phyloP scores from a whole-genome alignment of 2,329 filamentous ascomycete genomes.

The Fusarium sp. region DNA sequence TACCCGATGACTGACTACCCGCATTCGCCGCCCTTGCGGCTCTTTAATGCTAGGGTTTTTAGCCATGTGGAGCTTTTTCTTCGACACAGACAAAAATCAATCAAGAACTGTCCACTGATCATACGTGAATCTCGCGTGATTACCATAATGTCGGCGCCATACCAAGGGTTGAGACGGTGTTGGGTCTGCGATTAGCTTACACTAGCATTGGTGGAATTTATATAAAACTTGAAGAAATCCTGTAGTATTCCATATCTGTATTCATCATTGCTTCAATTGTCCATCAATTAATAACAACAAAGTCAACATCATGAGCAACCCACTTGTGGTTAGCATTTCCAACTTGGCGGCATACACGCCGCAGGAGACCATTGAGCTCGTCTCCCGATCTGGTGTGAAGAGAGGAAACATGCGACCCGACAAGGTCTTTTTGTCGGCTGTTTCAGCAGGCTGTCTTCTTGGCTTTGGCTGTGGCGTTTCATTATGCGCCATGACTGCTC shows the following conservation, averaged over 20 bases:
- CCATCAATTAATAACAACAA: background rate
- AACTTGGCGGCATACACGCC: slow-evolving; percentile 38
- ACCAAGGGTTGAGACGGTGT: background rate
- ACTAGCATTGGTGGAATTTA: background rate
- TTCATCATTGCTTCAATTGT: background rate
- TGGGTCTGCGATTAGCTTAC: background rate
- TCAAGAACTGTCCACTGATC: background rate
- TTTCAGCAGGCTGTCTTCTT: slow-evolving; percentile 38
- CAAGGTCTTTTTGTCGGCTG: slow-evolving; percentile 38
- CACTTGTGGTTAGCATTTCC: slow-evolving; percentile 29
- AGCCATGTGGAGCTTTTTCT: background rate
- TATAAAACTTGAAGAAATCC: background rate
- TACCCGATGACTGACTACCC: background rate
- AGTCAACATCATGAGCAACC: slow-evolving; percentile 26
- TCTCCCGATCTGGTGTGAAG: slow-evolving; percentile 37
- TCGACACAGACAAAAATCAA: background rate
- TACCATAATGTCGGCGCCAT: background rate
- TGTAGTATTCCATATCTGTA: background rate
- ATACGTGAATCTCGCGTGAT: slow-evolving; percentile 7
- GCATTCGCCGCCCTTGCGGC: background rate
- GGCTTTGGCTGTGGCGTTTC: slow-evolving; percentile 41
- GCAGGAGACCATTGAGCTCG: slow-evolving; percentile 37
- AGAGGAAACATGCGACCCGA: slow-evolving; percentile 32
- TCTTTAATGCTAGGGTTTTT: background rate
- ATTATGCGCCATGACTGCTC: slow-evolving; percentile 33